These are phyloP conservation scores for Aspergillus funiculosus DNA, from an alignment of 495 filamentous ascomycete species.

Conservation along the genomic window DNA sequence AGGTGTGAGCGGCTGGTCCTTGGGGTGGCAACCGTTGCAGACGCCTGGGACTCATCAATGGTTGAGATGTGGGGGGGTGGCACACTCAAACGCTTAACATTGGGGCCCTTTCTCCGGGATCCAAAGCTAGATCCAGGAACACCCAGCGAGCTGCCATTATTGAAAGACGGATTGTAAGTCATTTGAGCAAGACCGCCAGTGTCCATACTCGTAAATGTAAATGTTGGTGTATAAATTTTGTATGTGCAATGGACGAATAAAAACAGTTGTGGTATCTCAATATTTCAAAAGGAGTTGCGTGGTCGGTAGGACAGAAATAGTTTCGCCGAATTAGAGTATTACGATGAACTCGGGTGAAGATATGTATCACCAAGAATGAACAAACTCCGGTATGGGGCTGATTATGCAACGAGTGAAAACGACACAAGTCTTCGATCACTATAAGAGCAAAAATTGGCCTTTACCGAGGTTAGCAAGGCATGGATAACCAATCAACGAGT, in stretches of 20 bases:
- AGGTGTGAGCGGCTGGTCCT: slow-evolving; percentile 92
- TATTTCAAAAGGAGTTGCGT: slow-evolving; percentile 15
- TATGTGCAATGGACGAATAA: slow-evolving; percentile 36
- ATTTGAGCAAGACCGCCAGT: slow-evolving; percentile 99
- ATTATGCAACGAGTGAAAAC: slow-evolving; percentile 17
- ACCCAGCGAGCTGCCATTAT: slow-evolving; percentile 59
- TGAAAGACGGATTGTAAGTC: slow-evolving; percentile 75
- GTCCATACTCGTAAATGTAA: slow-evolving; percentile 72
- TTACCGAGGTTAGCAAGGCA: slow-evolving; percentile 12
- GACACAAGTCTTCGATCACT: slow-evolving; percentile 19
- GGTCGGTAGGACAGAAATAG: slow-evolving; percentile 28
- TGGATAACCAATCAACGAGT: not conserved
- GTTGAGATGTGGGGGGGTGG: slow-evolving; percentile 55
- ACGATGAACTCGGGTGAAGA: slow-evolving; percentile 23
- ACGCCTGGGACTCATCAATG: slow-evolving; percentile 60
- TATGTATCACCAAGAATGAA: slow-evolving; percentile 13
- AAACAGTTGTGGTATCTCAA: slow-evolving; percentile 18
- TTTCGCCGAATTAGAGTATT: slow-evolving; percentile 37
- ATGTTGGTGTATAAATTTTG: slow-evolving; percentile 23
- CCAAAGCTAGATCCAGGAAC: slow-evolving; percentile 74
- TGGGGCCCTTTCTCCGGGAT: slow-evolving; percentile 72
- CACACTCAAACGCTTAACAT: slow-evolving; percentile 76
- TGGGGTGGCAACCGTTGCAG: slow-evolving; percentile 57
- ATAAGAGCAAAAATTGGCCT: slow-evolving; percentile 1
- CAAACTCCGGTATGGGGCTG: slow-evolving; percentile 13